A percentile compares a stretch with the other conserved stretches of the same genome.
These are phyloP conservation scores for Polytrichum formosum DNA, from an alignment of 225 moss, liverwort and hornwort species.

Conservation along the genomic window DNA sequence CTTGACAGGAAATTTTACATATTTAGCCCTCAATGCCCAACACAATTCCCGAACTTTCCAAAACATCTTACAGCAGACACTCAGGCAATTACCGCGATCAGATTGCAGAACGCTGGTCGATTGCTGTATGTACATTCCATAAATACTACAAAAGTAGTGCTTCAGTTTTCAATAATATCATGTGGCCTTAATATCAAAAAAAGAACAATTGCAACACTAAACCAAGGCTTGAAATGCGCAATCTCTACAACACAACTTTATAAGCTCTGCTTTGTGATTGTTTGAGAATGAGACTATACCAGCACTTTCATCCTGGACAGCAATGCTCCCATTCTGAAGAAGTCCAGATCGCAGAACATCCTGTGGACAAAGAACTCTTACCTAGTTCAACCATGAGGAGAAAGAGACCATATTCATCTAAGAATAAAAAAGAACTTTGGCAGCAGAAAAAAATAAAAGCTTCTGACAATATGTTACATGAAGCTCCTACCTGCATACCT, in stretches of 20 bases:
- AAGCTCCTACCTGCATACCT: constrained; percentile 78
- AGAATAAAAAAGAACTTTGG: neutral
- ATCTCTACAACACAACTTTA: too few species aligned
- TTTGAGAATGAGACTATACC: constrained; percentile 15
- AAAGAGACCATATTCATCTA: neutral
- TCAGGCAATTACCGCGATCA: too few species aligned
- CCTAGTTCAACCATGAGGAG: neutral
- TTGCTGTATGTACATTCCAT: too few species aligned
- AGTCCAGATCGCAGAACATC: constrained; percentile 72
- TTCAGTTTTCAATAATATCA: too few species aligned
- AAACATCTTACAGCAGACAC: too few species aligned
- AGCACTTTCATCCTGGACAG: constrained; percentile 85
- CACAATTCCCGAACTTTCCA: neutral
- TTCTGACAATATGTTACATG: neutral
- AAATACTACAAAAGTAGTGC: too few species aligned
- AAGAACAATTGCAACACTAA: too few species aligned
- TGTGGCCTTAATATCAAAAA: too few species aligned
- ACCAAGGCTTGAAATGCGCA: too few species aligned
- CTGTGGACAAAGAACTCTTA: constrained; percentile 18
- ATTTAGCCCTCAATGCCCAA: neutral
- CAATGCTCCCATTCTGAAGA: constrained; percentile 65
- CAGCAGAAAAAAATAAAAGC: neutral
- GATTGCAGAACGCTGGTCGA: too few species aligned
- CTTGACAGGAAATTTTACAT: constrained; percentile 3
- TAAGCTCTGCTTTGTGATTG: too few species aligned